phyloP scores from a whole-genome alignment of 805 yeast species.

The Hanseniaspora nectarophila region DNA sequence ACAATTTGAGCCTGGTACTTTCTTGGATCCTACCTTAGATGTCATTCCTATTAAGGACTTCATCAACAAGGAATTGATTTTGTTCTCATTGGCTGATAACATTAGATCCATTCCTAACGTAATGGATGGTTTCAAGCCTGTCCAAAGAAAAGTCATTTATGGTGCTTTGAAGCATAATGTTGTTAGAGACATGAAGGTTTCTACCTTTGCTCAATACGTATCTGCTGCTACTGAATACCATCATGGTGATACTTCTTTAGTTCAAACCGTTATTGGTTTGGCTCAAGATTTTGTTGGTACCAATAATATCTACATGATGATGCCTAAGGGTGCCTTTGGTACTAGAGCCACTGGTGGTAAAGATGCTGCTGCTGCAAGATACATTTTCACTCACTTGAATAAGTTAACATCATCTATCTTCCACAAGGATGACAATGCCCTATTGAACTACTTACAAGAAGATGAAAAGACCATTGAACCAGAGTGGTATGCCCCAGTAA shows the following conservation, averaged over 20 bases:
- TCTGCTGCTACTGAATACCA: constrained; percentile 85
- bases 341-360: constrained; percentile 94
- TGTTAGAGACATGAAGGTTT: constrained; percentile 69
- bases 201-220: constrained; percentile 80
- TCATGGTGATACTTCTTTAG: constrained; percentile 83
- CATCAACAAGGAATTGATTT: constrained; percentile 85
- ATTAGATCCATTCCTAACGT: constrained; percentile 89
- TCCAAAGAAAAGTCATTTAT: constrained; percentile 84
- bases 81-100: constrained; percentile 94
- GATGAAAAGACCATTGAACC: constrained; percentile 94
- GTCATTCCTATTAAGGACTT: constrained; percentile 86
- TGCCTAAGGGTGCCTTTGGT: constrained; percentile 94
- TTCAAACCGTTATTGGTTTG: constrained; percentile 80
- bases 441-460: constrained; percentile 71
- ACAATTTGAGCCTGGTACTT: constrained; percentile 83
- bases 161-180: constrained; percentile 77
- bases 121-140: constrained; percentile 91
- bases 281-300: constrained; percentile 94
- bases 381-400: constrained; percentile 76
- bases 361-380: constrained; percentile 96
- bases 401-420: constrained; percentile 66
- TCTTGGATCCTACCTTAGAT: constrained; percentile 61
- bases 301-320: constrained; percentile 69
- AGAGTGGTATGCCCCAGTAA: constrained; percentile 84
- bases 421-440: constrained; percentile 65